Evolutionary conservation across 2,329 filamentous ascomycete genomes (phyloP).

Genomic region (Cordyceps cicadae): DNA sequence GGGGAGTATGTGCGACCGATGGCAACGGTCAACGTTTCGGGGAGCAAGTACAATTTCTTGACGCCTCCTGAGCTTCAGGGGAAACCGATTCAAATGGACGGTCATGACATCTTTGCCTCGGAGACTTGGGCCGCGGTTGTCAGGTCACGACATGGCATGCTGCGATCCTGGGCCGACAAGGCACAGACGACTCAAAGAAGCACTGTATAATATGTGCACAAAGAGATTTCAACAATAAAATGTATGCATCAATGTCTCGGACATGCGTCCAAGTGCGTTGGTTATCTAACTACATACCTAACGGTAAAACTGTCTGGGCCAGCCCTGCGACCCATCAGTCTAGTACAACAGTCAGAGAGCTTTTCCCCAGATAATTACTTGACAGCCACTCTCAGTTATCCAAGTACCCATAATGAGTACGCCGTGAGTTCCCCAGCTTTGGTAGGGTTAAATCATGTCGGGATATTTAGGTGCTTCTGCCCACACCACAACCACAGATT

Average conservation of each 20-base stretch:
- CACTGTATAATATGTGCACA: not conserved
- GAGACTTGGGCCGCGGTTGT: not conserved
- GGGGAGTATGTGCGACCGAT: not conserved
- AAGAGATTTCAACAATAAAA: not conserved
- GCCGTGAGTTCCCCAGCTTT: not conserved
- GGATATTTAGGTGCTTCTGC: too few relatives aligned
- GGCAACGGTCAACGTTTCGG: not conserved
- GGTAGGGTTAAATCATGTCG: not conserved
- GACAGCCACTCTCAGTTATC: too few relatives aligned
- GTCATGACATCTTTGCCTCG: slow-evolving; percentile 2
- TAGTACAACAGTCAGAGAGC: too few relatives aligned
- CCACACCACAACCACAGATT: too few relatives aligned
- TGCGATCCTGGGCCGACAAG: not conserved
- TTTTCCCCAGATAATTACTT: too few relatives aligned
- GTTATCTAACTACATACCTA: too few relatives aligned
- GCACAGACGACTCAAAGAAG: not conserved
- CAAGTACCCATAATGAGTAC: too few relatives aligned
- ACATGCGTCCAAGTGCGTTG: too few relatives aligned
- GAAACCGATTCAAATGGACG: not conserved
- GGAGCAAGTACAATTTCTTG: not conserved
- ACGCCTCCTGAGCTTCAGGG: not conserved
- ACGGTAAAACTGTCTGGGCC: too few relatives aligned
- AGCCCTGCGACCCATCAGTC: too few relatives aligned
- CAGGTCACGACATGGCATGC: not conserved
- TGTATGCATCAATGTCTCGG: not conserved